Evolutionary conservation across 495 filamentous ascomycete species (phyloP).

Genomic region (Paragyromitra xinjiangensis): DNA sequence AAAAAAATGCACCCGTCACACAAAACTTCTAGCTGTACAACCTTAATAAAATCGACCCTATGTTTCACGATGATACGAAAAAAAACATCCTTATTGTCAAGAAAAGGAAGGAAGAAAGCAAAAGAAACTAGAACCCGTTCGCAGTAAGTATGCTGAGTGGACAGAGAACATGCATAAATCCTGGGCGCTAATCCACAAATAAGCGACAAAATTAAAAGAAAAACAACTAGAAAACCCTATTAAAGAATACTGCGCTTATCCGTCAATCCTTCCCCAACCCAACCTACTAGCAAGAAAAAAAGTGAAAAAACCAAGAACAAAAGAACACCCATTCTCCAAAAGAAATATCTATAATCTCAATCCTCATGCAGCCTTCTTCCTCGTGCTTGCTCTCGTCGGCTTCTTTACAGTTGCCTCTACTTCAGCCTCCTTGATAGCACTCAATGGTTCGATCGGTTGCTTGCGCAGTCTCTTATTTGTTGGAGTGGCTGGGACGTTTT

Average conservation of each 20-base stretch:
- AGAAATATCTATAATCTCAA: slow-evolving; percentile 22
- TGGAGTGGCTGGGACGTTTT: slow-evolving; percentile 21
- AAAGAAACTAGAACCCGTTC: slow-evolving; percentile 8
- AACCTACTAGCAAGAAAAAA: neutral
- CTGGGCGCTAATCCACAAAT: neutral
- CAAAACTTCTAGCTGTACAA: slow-evolving; percentile 6
- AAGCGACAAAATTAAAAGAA: neutral
- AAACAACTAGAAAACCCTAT: neutral
- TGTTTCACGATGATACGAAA: neutral
- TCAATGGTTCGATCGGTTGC: slow-evolving; percentile 23
- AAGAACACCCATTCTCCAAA: slow-evolving; percentile 1
- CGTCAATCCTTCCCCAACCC: neutral
- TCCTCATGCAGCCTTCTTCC: slow-evolving; percentile 20
- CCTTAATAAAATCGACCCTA: slow-evolving; percentile 7
- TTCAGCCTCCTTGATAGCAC: slow-evolving; percentile 44
- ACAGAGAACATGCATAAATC: slow-evolving; percentile 18
- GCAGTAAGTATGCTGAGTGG: slow-evolving; percentile 6
- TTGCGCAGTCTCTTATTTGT: slow-evolving; percentile 31
- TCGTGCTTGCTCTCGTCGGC: slow-evolving; percentile 30
- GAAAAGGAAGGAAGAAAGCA: too few relatives aligned
- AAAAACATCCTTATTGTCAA: slow-evolving; percentile 6
- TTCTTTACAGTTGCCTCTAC: slow-evolving; percentile 37
- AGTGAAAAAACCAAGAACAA: neutral
- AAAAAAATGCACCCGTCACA: neutral
- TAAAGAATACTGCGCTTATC: neutral